Percentiles rank a stretch among this genome's conserved stretches.
These are phyloP conservation scores for Chalara sp. DNA, from an alignment of 2,329 filamentous ascomycete genomes.

Conservation along the genomic window DNA sequence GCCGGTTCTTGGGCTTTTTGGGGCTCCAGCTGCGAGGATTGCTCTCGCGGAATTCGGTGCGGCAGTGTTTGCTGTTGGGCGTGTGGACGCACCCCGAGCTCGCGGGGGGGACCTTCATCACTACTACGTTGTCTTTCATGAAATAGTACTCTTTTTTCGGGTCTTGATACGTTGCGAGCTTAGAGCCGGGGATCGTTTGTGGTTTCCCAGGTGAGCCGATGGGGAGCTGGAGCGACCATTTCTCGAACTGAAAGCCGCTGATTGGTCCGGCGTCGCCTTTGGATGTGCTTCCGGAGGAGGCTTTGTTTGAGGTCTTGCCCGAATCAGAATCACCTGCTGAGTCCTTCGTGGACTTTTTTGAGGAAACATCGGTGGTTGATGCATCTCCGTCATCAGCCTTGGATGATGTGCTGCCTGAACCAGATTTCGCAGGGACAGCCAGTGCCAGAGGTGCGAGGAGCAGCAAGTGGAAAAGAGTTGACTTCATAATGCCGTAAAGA, in stretches of 20 bases:
- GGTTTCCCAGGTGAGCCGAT: conserved; percentile 25
- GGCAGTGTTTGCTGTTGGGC: conserved; percentile 34
- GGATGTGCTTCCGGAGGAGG: background rate
- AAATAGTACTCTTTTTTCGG: conserved; percentile 28
- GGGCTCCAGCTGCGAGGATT: conserved; percentile 29
- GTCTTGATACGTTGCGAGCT: conserved; percentile 29
- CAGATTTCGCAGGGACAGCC: background rate
- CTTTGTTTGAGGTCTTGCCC: background rate
- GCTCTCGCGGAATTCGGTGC: conserved; percentile 34
- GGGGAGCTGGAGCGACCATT: conserved; percentile 34
- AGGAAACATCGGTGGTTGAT: background rate
- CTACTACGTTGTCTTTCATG: conserved; percentile 26
- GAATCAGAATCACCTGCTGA: background rate
- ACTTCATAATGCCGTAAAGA: too few species aligned
- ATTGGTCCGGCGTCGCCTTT: background rate
- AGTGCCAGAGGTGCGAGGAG: background rate
- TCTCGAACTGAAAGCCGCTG: conserved; percentile 23
- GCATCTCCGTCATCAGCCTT: background rate
- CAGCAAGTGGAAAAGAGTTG: background rate
- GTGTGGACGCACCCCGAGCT: conserved; percentile 32
- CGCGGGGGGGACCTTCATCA: conserved; percentile 32
- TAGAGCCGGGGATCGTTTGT: conserved; percentile 22
- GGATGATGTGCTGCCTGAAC: background rate
- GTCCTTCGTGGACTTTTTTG: background rate
- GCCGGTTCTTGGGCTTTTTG: conserved; percentile 25